Base-by-base conservation (phyloP, 2,329 filamentous ascomycete genomes). In the Trichoderma endophyticum region DNA sequence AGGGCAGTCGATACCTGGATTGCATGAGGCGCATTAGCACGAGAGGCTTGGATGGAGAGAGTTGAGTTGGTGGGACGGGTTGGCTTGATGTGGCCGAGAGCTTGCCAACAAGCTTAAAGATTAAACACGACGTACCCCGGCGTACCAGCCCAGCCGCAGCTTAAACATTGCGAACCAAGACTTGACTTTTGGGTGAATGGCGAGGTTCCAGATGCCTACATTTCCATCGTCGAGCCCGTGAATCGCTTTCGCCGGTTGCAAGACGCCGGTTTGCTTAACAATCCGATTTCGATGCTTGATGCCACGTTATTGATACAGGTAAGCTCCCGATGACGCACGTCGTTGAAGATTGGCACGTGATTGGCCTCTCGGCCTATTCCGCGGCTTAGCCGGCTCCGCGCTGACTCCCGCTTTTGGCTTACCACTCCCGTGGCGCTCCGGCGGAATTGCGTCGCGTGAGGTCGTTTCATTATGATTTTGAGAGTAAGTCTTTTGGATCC, bases 1-100 rank as follows among this genome's bases (percentile, higher is more conserved):
- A 97, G 90, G 83, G 91, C 91, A 81, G 92, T 91, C 70, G 95
- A 98, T 82, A 90, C 87, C 92, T 94, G 76, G 34, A 77, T 69
- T 77, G 28, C 48, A 21, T 26, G 32, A 39, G n/a, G 28, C 26
- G 56, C 39, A 36, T 70, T 26, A 62, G 28, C 21, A 14, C 6
- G 8, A 39, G 36, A 39, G 36, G 65, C 4, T 43, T 21, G 61
- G 36, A 39, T 39, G 36, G 7, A 51, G 43, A 51, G 43, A 6
- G 12, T 34, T 9, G n/a, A 12, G 43, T 51, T 21, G 12, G n/a
- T 21, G 43, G 43, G 18, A 48, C 43, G 43, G 43, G 18, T 21
- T 61, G 28, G 48, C 48, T 67, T 48, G 59, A 59, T 24, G 43
- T 43, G 30, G 14, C 26, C 26, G 62, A 59, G 57, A 59, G 59